Evolutionary conservation across 768 basidiomycete species (phyloP).

Genomic region (Leccinellum rugosiceps): DNA sequence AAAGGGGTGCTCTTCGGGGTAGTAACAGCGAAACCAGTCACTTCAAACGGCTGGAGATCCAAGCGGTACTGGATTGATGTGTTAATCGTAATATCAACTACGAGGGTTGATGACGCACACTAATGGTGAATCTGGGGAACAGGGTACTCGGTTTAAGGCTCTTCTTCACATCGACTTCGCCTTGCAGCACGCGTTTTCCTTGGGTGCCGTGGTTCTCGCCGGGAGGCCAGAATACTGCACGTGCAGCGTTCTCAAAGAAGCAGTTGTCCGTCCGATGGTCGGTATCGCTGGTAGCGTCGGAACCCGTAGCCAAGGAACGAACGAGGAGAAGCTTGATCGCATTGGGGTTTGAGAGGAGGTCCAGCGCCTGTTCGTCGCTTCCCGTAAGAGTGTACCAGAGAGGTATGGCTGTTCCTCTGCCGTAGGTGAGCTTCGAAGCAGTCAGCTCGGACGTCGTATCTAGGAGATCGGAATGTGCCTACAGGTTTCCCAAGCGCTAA

Average conservation of each 20-base stretch:
- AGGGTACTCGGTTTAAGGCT: constrained; percentile 41
- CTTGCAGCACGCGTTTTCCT: constrained; percentile 40
- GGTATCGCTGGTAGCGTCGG: constrained; percentile 41
- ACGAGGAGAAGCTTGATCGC: constrained; percentile 42
- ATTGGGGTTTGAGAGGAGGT: constrained; percentile 42
- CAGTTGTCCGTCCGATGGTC: constrained; percentile 44
- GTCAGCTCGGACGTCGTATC: neutral
- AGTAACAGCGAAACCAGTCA: constrained; percentile 39
- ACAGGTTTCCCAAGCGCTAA: constrained; percentile 50
- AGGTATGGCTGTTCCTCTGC: constrained; percentile 51
- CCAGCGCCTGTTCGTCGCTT: constrained; percentile 46
- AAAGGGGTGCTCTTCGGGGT: constrained; percentile 28
- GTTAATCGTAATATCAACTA: neutral
- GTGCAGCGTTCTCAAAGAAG: constrained; percentile 40
- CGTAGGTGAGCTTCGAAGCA: constrained; percentile 42
- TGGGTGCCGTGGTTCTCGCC: constrained; percentile 21
- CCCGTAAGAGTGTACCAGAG: constrained; percentile 45
- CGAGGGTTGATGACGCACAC: constrained; percentile 33
- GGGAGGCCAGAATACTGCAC: constrained; percentile 47
- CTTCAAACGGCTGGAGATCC: constrained; percentile 41
- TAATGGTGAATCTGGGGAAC: constrained; percentile 46
- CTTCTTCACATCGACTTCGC: constrained; percentile 50
- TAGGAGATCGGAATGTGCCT: constrained; percentile 7
- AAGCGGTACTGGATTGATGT: constrained; percentile 39
- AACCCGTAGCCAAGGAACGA: constrained; percentile 47